phyloP scores from a whole-genome alignment of 2,329 filamentous ascomycete genomes.

The Volutella citrinella region DNA sequence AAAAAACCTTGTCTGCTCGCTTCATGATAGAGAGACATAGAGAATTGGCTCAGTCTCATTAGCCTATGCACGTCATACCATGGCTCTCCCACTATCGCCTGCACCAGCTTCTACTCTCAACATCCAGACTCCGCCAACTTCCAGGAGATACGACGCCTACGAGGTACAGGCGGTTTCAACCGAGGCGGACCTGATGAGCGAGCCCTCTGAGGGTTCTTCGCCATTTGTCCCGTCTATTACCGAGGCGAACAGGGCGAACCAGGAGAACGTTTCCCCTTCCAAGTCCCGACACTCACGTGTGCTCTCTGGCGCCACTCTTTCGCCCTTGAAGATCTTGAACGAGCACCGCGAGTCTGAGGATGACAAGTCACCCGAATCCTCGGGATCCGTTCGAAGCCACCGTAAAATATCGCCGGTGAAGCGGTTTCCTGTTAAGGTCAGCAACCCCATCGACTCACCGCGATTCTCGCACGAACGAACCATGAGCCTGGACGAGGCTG shows the following conservation, averaged over 20 bases:
- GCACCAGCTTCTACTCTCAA: conserved; percentile 23
- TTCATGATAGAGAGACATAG: no score
- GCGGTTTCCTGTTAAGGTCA: conserved; percentile 60
- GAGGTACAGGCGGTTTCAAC: conserved; percentile 19
- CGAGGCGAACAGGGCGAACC: conserved; percentile 31
- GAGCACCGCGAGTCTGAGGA: conserved; percentile 27
- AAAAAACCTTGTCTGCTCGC: no score
- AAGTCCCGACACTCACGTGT: conserved; percentile 53
- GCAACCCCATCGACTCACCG: conserved; percentile 26
- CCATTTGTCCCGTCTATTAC: conserved; percentile 28
- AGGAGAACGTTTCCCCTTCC: conserved; percentile 47
- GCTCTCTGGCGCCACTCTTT: conserved; percentile 54
- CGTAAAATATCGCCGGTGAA: conserved; percentile 51
- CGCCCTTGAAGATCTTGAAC: conserved; percentile 55
- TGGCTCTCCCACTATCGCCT: conserved; percentile 26
- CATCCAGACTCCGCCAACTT: conserved; percentile 21
- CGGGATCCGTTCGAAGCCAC: conserved; percentile 27
- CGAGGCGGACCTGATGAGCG: conserved; percentile 11
- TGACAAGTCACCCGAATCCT: conserved; percentile 16
- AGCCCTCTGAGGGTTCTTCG: conserved; percentile 19
- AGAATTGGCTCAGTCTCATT: no score
- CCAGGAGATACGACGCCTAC: conserved; percentile 19
- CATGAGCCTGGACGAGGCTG: conserved; percentile 50
- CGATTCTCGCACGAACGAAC: conserved; percentile 32
- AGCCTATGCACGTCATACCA: no score